A percentile compares a stretch with the other conserved stretches of the same genome.
Evolutionary conservation across 75 land plant genomes (phyloP).

Genomic region (Cryptomeria japonica): DNA sequence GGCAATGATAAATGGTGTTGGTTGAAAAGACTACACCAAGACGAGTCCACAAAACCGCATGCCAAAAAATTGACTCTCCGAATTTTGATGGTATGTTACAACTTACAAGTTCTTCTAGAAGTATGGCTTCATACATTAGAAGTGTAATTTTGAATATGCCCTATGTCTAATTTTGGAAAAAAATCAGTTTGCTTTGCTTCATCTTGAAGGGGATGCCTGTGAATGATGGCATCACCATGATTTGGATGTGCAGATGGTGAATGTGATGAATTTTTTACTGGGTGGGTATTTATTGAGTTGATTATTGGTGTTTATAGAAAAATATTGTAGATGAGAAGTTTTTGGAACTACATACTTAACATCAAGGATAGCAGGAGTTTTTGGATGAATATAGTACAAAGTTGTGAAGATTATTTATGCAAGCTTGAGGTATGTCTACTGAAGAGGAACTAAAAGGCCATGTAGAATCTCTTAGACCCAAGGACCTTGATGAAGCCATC

Average conservation of each 20-base stretch:
- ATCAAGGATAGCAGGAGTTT: not conserved
- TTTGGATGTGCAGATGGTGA: not conserved
- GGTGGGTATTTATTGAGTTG: not conserved
- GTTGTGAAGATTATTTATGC: not conserved
- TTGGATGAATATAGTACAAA: not conserved
- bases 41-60: not conserved
- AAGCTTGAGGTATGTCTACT: not conserved
- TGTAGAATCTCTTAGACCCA: too few species aligned
- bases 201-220: not conserved
- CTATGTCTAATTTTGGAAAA: not conserved
- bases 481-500: too few species aligned
- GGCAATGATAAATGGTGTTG: not conserved
- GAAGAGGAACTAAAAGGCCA: too few species aligned
- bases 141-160: not conserved
- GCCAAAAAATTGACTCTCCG: not conserved
- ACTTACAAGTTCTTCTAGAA: not conserved
- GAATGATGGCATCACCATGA: not conserved
- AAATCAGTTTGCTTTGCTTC: not conserved
- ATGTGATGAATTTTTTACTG: not conserved
- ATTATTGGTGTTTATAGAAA: not conserved
- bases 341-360: not conserved
- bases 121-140: not conserved
- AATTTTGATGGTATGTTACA: not conserved
- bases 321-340: not conserved
- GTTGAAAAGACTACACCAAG: not conserved